These are phyloP conservation scores for Colletotrichum sp. DNA, from an alignment of 2,329 filamentous ascomycete genomes.

Conservation along the genomic window DNA sequence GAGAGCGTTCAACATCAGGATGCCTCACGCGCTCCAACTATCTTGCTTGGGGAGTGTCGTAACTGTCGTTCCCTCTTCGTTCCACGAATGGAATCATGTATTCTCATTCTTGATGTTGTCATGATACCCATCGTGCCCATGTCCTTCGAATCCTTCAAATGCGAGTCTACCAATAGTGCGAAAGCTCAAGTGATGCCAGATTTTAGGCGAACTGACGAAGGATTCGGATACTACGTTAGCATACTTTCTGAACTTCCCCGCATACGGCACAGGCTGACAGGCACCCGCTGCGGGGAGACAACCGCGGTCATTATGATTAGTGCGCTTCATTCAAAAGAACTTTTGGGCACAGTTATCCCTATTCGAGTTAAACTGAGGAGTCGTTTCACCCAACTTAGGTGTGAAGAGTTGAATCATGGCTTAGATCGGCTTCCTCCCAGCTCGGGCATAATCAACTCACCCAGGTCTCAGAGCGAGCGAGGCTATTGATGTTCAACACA, in stretches of 20 bases:
- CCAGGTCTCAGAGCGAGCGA: neutral
- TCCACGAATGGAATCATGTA: neutral
- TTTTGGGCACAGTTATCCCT: neutral
- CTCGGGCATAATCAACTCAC: neutral
- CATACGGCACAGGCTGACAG: neutral
- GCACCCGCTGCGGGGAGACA: neutral
- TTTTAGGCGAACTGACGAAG: neutral
- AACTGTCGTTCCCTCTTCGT: neutral
- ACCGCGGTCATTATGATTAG: neutral
- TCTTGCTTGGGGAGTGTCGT: neutral
- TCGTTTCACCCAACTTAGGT: accelerated
- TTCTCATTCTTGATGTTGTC: neutral
- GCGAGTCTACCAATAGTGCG: neutral
- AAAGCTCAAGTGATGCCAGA: neutral
- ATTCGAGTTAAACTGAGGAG: neutral
- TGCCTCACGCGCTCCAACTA: neutral
- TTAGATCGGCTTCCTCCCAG: neutral
- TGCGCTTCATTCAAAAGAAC: neutral
- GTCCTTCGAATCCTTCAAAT: neutral
- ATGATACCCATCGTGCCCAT: neutral
- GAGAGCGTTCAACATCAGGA: neutral
- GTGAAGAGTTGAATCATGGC: neutral
- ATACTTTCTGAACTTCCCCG: neutral
- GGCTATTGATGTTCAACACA: neutral
- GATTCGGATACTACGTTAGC: neutral